Base-by-base conservation (phyloP, 1,284 basidiomycete genomes). In the Moesziomyces antarcticus region DNA sequence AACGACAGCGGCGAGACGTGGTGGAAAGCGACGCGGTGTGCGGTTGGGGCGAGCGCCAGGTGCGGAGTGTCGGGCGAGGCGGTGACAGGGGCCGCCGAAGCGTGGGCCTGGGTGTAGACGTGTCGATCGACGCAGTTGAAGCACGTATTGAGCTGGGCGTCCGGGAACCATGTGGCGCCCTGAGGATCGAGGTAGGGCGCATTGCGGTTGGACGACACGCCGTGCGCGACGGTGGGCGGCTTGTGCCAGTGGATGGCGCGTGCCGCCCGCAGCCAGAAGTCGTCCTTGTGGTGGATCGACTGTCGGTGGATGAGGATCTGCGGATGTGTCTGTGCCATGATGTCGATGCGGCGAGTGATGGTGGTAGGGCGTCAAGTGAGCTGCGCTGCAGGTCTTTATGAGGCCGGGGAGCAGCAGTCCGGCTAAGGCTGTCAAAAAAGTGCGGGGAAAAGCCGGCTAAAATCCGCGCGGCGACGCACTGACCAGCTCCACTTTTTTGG, bases 1-100 rank as follows among this genome's bases (percentile, higher is more conserved):
- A 76, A 78, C 9, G 78, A 62, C 24, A 78, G 65, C 2, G 78
- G 76, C 10, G 73, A 78, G 45, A 79, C 74, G 48, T 79, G 74
- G 25, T 78, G 76, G 53, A 79, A 68, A 11, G 75, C 75, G 40
- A 70, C 43, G 5, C 69, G 47, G 45, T 78, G 66, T 0, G 77
- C 73, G 7, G 59, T 44, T 0, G 74, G 64, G 0, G 75, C 56
- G 42, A 67, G 58, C 5, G 78, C 55, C 5, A 76, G 66, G 35
- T 79, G 75, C 16, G 77, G 71, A 3, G 69, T 75, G 56, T 75
- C 62, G 13, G 73, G 75, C 0, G 75, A 77, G 9, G 63, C 65
- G 24, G 77, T 75, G 16, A 78, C 54, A 0, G 76, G 76, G 0
- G 57, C 35, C 13, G 74, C 53, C 0, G 56, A 48, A 5, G 71